Evolutionary conservation across 208 protist species (phyloP).

Genomic region (Leishmania martiniquensis): DNA sequence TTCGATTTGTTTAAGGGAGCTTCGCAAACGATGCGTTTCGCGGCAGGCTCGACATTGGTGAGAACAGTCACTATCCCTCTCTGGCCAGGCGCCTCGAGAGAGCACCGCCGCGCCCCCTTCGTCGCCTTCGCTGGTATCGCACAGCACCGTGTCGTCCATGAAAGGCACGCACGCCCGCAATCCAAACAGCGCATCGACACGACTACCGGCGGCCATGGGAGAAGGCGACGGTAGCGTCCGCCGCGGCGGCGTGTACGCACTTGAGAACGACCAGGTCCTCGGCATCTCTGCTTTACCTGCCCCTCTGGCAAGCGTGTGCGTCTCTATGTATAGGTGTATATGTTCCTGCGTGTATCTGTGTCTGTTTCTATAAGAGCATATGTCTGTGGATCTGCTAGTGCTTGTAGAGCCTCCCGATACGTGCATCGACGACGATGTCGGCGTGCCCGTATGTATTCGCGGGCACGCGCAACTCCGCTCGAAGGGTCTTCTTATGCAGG

Average conservation of each 20-base stretch:
- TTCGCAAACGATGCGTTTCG: constrained; percentile 24
- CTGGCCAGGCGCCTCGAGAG: neutral
- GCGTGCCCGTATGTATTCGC: neutral
- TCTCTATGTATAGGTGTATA: neutral
- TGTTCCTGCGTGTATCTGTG: neutral
- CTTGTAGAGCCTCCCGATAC: too few species aligned
- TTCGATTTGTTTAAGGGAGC: constrained; percentile 28
- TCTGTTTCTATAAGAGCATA: too few species aligned
- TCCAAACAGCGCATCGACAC: constrained; percentile 26
- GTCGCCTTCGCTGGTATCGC: neutral
- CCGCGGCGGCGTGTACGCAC: constrained; percentile 24
- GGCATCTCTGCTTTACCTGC: neutral
- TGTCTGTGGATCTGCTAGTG: neutral
- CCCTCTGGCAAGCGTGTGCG: neutral
- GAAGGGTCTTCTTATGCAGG: too few species aligned
- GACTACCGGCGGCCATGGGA: constrained; percentile 5
- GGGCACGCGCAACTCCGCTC: neutral
- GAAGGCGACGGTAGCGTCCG: constrained; percentile 5
- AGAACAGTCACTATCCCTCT: neutral
- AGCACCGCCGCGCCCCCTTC: neutral
- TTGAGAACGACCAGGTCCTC: constrained; percentile 6
- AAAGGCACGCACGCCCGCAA: constrained; percentile 5
- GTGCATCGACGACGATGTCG: too few species aligned
- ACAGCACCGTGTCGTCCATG: neutral
- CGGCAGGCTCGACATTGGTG: constrained; percentile 19